Evolutionary conservation across 1,284 basidiomycete species (phyloP).

Genomic region (Tremellales sp.): DNA sequence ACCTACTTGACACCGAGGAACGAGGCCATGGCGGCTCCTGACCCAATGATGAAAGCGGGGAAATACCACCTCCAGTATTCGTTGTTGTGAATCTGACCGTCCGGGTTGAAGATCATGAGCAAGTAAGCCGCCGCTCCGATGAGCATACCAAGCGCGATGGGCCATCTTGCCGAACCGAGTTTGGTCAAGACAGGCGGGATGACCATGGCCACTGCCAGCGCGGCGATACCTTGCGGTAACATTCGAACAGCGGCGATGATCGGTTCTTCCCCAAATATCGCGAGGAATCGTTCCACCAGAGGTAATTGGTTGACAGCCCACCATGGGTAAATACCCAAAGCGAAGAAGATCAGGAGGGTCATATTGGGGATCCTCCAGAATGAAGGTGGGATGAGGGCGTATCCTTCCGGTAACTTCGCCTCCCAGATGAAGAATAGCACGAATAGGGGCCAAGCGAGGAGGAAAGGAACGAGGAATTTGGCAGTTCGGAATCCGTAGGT

Average conservation of each 20-base stretch:
- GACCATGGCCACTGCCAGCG: slow-evolving; percentile 9
- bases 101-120: slow-evolving; percentile 27
- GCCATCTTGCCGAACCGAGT: slow-evolving; percentile 21
- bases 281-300: slow-evolving; percentile 13
- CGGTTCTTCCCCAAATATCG: slow-evolving; percentile 3
- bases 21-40: slow-evolving; percentile 19
- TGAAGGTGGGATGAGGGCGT: slow-evolving; percentile 36
- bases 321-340: slow-evolving; percentile 36
- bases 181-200: slow-evolving; percentile 9
- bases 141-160: slow-evolving; percentile 23
- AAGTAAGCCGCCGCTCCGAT: slow-evolving; percentile 17
- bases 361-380: slow-evolving; percentile 45
- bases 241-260: slow-evolving; percentile 19
- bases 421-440: slow-evolving; percentile 32
- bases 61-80: slow-evolving; percentile 42
- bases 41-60: slow-evolving; percentile 31
- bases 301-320: slow-evolving; percentile 27
- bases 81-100: slow-evolving; percentile 13
- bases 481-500: slow-evolving; percentile 22
- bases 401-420: slow-evolving; percentile 19
- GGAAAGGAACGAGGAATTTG: slow-evolving; percentile 27
- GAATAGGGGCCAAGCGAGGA: slow-evolving; percentile 24
- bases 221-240: slow-evolving; percentile 13
- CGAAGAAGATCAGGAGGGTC: slow-evolving; percentile 33
- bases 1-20: slow-evolving; percentile 25